phyloP scores from a whole-genome alignment of 345 rosid genomes.

The Geranium rotundifolium region DNA sequence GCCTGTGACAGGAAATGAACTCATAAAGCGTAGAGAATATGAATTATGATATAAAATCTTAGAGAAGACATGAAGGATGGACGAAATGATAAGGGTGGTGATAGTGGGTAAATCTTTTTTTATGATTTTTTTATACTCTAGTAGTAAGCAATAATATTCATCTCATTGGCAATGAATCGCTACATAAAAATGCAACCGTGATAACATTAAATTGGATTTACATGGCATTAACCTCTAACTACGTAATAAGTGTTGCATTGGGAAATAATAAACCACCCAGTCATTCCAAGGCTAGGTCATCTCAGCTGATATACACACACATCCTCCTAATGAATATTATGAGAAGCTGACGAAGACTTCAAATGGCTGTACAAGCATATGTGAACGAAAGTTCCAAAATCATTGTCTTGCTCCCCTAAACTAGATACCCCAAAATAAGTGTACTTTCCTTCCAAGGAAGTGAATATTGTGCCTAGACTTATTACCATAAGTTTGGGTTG shows the following conservation, averaged over 20 bases:
- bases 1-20: conserved; percentile 41
- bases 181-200: not conserved
- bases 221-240: not conserved
- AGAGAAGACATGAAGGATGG: too few species aligned
- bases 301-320: not conserved
- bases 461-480: too few species aligned
- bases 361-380: not conserved
- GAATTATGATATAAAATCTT: not conserved
- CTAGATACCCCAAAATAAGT: too few species aligned
- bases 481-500: too few species aligned
- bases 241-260: not conserved
- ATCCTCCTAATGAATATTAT: not conserved
- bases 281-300: not conserved
- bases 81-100: too few species aligned
- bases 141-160: not conserved
- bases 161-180: not conserved
- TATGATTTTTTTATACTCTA: not conserved
- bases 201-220: not conserved
- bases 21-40: not conserved
- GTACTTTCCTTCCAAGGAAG: too few species aligned
- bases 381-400: not conserved
- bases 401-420: too few species aligned
- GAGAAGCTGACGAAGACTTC: not conserved
- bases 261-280: not conserved
- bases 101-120: too few species aligned